These are phyloP conservation scores for Ustilago sp. DNA, from an alignment of 1,284 basidiomycete species.

Conservation along the genomic window DNA sequence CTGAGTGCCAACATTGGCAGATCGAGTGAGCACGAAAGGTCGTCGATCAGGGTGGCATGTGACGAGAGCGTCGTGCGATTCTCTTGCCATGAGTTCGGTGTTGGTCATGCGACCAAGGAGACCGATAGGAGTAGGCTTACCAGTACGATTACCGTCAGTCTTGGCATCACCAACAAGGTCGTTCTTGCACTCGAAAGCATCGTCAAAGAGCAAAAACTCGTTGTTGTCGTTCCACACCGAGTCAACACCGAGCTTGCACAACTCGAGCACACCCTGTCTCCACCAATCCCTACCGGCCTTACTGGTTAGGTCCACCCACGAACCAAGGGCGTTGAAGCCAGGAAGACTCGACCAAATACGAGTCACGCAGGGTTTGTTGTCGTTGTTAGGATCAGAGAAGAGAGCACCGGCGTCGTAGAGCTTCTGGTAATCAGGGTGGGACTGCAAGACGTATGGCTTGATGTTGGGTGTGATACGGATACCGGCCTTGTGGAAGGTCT, in stretches of 20 bases:
- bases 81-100: constrained; percentile 71
- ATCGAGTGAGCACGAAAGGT: constrained; percentile 71
- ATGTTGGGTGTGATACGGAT: constrained; percentile 72
- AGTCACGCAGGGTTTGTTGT: constrained; percentile 67
- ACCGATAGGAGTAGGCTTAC: constrained; percentile 60
- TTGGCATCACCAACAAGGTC: constrained; percentile 40
- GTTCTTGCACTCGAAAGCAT: constrained; percentile 66
- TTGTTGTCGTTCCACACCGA: constrained; percentile 72
- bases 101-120: constrained; percentile 70
- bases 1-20: constrained; percentile 71
- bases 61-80: constrained; percentile 68
- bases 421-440: constrained; percentile 69
- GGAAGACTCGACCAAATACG: constrained; percentile 71
- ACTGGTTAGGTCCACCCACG: constrained; percentile 71
- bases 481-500: constrained; percentile 70
- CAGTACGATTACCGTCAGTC: constrained; percentile 37
- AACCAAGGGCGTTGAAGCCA: constrained; percentile 70
- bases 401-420: constrained; percentile 68
- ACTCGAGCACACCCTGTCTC: constrained; percentile 69
- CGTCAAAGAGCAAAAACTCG: constrained; percentile 71
- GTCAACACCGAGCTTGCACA: constrained; percentile 70
- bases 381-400: constrained; percentile 68
- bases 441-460: constrained; percentile 66
- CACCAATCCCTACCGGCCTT: constrained; percentile 71
- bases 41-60: constrained; percentile 65